Evolutionary conservation across 1,139 yeast genomes (phyloP), one percentile per base, ranked within the genome.

Genomic region (Debaryomycetaceae sp.): DNA sequence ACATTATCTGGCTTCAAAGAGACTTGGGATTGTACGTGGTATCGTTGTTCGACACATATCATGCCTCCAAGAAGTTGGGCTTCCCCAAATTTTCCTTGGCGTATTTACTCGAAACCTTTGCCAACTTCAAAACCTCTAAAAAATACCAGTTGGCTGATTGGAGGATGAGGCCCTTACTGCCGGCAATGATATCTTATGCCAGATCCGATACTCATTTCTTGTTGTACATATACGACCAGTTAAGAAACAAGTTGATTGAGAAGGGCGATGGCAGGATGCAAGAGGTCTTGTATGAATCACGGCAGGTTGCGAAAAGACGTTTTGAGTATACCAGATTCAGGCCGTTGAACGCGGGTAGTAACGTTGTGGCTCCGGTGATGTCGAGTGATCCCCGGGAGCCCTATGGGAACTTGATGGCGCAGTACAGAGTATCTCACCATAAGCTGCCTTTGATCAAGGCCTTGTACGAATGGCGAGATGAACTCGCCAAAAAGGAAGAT

Each of bases 121-220:
- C 94, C 6, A 70, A 75, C 31, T 91, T 91, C 57, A 79, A 78
- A 43, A 89, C 98, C 0, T 84, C 96, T 6, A 93, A 93, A 49
- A 84, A 89, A 56, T 93, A 89, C 55, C 99, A 93, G 56, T 61
- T 91, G 41, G 95, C 97, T 1, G 99, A 91, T 56, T 91, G 99
- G 99, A 75, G 99, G 54, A 61, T 82, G 4, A 71, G 99, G 44
- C 98, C 99, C 0, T 61, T 91, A 32, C 74, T 86, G 3, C 55
- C 65, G 10, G 79, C 86, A 23, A 83, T 91, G 93, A 56, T 69
- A 40, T 75, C 83, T 14, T 91, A 91, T 55, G 99, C 99, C 0
- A 72, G 95, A 43, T 84, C 96, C 0, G 99, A 91, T 57, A 91
- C 98, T 0, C 99, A 91, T 53, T 91, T 88, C 47, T 58, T 91